A percentile compares a stretch with the other conserved stretches of the same genome.
Conservation (phyloP, 2,329 filamentous ascomycete genomes). For the Stemphylium lycopersici region DNA sequence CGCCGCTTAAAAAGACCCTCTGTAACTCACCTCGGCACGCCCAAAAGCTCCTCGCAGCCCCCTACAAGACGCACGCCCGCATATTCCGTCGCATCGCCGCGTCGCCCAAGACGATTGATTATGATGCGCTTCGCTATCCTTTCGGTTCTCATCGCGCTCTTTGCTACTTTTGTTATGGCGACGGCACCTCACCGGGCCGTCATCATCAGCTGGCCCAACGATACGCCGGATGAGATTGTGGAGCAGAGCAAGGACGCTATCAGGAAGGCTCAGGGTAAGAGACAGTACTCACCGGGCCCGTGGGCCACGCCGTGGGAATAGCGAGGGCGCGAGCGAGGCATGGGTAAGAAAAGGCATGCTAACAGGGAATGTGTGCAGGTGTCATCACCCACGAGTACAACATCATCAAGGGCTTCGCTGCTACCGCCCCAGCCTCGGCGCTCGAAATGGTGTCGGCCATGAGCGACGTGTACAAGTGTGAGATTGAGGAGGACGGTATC, state of each 20-base stretch:
- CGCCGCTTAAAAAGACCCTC: too few species aligned
- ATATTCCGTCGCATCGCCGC: background rate
- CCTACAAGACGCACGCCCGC: background rate
- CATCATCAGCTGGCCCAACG: constrained; percentile 77
- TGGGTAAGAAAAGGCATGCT: constrained; percentile 25
- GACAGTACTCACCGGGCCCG: background rate
- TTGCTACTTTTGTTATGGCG: constrained; percentile 68
- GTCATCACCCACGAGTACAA: constrained; percentile 75
- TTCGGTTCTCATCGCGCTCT: constrained; percentile 62
- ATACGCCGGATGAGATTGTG: constrained; percentile 71
- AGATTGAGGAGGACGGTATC: constrained; percentile 78
- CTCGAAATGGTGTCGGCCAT: constrained; percentile 70
- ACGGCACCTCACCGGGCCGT: constrained; percentile 69
- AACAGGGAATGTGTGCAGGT: constrained; percentile 40
- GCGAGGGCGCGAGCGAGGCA: background rate
- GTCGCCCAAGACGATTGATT: background rate
- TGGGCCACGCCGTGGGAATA: too few species aligned
- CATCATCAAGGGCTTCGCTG: constrained; percentile 74
- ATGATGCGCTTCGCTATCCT: constrained; percentile 71
- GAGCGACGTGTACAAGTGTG: constrained; percentile 65
- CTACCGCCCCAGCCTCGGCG: constrained; percentile 71
- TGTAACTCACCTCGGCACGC: too few species aligned
- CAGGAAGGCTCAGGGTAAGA: constrained; percentile 67
- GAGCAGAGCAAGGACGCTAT: constrained; percentile 75
- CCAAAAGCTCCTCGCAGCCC: background rate